These are phyloP conservation scores for Fusarium sp. DNA, from an alignment of 2,329 filamentous ascomycete genomes.

Conservation along the genomic window DNA sequence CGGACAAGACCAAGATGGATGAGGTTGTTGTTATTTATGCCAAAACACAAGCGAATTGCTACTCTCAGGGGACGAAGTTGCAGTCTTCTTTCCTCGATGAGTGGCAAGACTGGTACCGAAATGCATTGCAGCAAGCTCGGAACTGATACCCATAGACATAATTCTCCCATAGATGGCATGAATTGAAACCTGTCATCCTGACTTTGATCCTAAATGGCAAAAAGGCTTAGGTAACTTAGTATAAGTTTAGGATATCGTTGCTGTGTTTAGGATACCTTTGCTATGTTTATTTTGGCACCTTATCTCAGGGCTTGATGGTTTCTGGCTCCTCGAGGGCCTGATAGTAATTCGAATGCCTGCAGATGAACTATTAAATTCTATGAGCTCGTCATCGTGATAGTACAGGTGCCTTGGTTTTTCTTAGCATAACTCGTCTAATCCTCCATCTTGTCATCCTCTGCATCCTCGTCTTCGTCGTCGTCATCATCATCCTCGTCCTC, in stretches of 20 bases:
- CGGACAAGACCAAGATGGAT: conserved; percentile 60
- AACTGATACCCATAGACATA: conserved; percentile 32
- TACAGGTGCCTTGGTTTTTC: conserved; percentile 44
- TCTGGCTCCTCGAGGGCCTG: neutral
- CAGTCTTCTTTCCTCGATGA: conserved; percentile 73
- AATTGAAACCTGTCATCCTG: conserved; percentile 6
- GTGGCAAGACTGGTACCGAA: conserved; percentile 77
- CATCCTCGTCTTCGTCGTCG: conserved; percentile 69
- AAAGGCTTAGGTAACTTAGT: neutral
- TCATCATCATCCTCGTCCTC: conserved; percentile 84
- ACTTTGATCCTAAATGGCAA: neutral
- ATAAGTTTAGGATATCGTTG: neutral
- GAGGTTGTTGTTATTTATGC: conserved; percentile 71
- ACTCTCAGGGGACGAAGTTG: conserved; percentile 65
- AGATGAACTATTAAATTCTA: conserved; percentile 48
- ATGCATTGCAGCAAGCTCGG: conserved; percentile 50
- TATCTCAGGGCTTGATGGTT: neutral
- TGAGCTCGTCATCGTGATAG: conserved; percentile 47
- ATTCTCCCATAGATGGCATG: neutral
- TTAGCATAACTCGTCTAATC: conserved; percentile 62
- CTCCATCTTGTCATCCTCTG: conserved; percentile 83
- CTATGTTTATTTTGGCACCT: neutral
- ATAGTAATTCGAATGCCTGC: conserved; percentile 24
- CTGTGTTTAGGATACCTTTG: neutral
- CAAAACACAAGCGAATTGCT: conserved; percentile 64